Percentiles rank a stretch among this genome's conserved stretches.
phyloP scores from a whole-genome alignment of 805 yeast genomes.

The Lipomyces anomalus region DNA sequence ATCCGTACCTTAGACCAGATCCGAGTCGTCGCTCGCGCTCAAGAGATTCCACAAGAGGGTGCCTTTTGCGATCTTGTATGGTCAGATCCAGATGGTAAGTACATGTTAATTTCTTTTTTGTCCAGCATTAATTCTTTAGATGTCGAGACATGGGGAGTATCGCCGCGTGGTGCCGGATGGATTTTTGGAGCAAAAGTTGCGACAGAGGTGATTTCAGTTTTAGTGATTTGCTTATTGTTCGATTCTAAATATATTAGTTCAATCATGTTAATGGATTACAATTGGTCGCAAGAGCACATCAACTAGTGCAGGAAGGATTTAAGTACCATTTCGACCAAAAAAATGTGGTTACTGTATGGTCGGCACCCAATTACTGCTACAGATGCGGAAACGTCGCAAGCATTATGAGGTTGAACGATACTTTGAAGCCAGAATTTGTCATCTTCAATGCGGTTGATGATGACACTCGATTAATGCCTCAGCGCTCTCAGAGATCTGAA shows the following conservation, averaged over 20 bases:
- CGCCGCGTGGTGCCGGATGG: constrained; percentile 99
- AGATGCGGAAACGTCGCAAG: constrained; percentile 98
- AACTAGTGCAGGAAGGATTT: constrained; percentile 97
- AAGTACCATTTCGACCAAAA: constrained; percentile 93
- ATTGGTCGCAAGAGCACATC: constrained; percentile 94
- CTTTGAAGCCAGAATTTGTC: constrained; percentile 75
- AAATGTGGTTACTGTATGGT: constrained; percentile 97
- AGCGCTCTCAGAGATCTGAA: constrained; percentile 36
- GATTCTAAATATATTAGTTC: constrained; percentile 39
- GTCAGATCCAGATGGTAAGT: constrained; percentile 91
- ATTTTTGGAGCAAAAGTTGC: constrained; percentile 90
- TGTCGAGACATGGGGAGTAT: constrained; percentile 96
- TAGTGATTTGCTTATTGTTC: not conserved
- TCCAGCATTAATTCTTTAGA: too few relatives aligned
- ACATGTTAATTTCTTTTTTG: not conserved
- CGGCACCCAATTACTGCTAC: constrained; percentile 95
- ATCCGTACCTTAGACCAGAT: constrained; percentile 96
- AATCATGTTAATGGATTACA: constrained; percentile 87
- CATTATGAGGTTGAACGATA: constrained; percentile 88
- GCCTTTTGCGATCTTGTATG: constrained; percentile 96
- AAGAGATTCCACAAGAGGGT: constrained; percentile 98
- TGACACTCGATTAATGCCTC: constrained; percentile 36
- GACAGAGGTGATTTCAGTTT: constrained; percentile 45
- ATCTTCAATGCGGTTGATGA: constrained; percentile 95
- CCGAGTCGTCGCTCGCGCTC: constrained; percentile 89